These are phyloP conservation scores for Chlamydomonas eustigma DNA, from an alignment of 139 green algal species.

Conservation along the genomic window DNA sequence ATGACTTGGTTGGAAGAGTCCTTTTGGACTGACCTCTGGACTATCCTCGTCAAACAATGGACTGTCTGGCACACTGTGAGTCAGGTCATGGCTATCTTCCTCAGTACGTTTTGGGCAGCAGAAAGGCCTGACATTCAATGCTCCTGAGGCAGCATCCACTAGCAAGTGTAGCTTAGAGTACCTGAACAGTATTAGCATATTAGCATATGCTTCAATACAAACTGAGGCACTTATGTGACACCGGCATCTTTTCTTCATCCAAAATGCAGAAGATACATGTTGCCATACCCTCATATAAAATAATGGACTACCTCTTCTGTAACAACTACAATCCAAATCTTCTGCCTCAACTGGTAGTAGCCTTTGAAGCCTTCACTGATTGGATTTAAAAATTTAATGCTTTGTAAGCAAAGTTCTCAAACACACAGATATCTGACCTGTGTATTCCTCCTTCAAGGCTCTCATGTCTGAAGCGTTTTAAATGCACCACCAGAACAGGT, in stretches of 20 bases:
- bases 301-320: neutral
- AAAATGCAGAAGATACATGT: neutral
- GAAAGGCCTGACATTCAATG: too few relatives aligned
- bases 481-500: conserved; percentile 3
- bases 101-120: too few relatives aligned
- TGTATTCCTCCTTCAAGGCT: neutral
- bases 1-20: too few relatives aligned
- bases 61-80: too few relatives aligned
- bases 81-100: too few relatives aligned
- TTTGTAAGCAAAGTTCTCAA: neutral
- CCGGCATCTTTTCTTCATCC: neutral
- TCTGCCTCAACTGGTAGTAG: neutral
- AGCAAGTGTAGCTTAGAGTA: too few relatives aligned
- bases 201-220: too few relatives aligned
- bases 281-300: neutral
- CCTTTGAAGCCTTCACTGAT: neutral
- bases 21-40: too few relatives aligned
- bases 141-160: too few relatives aligned
- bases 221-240: too few relatives aligned
- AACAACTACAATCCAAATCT: neutral
- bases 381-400: neutral
- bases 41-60: too few relatives aligned
- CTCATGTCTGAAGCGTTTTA: conserved; percentile 9
- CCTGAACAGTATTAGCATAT: too few relatives aligned
- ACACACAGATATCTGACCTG: neutral